These are phyloP conservation scores for Ogataea haglerorum DNA, from an alignment of 805 yeast species.

Conservation along the genomic window DNA sequence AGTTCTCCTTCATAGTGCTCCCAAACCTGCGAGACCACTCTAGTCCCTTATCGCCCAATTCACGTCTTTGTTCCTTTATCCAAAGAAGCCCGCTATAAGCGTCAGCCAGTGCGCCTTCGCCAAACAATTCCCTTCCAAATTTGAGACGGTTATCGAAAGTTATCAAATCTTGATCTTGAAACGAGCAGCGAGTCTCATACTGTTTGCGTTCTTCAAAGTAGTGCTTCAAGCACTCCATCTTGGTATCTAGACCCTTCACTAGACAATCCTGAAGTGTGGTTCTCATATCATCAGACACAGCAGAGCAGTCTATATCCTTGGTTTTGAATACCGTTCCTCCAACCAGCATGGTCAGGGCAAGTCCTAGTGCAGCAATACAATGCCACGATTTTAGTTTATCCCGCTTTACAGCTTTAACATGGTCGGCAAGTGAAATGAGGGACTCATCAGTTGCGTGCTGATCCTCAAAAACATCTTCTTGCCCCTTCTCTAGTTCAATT, in stretches of 20 bases:
- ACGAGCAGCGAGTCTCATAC: conserved; percentile 11
- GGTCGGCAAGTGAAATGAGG: no score
- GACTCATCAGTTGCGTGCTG: no score
- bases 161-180: conserved; percentile 9
- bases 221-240: conserved; percentile 10
- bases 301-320: conserved; percentile 8
- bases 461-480: neutral
- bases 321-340: conserved; percentile 6
- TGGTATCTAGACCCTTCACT: conserved; percentile 3
- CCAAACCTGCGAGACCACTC: conserved; percentile 5
- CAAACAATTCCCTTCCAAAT: neutral
- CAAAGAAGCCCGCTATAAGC: neutral
- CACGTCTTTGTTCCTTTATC: neutral
- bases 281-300: conserved; percentile 3
- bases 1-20: neutral
- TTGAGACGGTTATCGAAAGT: conserved; percentile 4
- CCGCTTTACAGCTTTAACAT: neutral
- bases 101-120: neutral
- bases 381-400: conserved; percentile 15
- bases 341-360: conserved; percentile 12
- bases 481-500: conserved; percentile 1
- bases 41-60: neutral
- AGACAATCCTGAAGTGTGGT: conserved; percentile 11
- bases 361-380: conserved; percentile 10
- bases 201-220: conserved; percentile 10